These are phyloP conservation scores for Elsinoe ampelina DNA, from an alignment of 2,329 filamentous ascomycete species.

Conservation along the genomic window DNA sequence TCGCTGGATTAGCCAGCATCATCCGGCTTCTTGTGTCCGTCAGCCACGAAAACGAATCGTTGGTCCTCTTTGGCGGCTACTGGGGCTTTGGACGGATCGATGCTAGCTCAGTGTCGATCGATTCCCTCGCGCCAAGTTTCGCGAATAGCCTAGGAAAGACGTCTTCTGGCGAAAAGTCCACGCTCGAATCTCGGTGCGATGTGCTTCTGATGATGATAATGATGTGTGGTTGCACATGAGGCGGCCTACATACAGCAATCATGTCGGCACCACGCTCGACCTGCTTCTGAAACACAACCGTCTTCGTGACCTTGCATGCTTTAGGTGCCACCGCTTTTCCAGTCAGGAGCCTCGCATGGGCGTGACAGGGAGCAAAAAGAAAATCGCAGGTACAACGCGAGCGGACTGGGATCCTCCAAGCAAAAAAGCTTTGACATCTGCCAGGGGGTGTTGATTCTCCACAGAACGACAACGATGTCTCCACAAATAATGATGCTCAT, in stretches of 20 bases:
- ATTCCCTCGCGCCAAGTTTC: constrained; percentile 4
- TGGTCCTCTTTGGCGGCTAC: not conserved
- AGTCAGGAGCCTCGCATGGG: not conserved
- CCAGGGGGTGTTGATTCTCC: not conserved
- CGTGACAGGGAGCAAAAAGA: not conserved
- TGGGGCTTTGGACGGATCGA: not conserved
- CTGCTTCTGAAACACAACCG: constrained; percentile 3
- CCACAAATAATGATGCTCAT: constrained; percentile 1
- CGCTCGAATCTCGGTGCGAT: constrained; percentile 7
- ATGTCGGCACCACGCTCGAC: not conserved
- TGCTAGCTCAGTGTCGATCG: not conserved
- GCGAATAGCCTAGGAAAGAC: not conserved
- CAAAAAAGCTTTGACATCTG: constrained; percentile 2
- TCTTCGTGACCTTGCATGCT: constrained; percentile 3
- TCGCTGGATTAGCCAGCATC: not conserved
- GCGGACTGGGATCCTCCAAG: not conserved
- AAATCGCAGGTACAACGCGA: not conserved
- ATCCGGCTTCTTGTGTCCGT: not conserved
- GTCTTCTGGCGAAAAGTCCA: not conserved
- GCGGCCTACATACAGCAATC: not conserved
- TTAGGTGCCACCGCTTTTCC: not conserved
- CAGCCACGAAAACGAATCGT: constrained; percentile 10
- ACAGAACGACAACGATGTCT: constrained; percentile 1
- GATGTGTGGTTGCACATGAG: not conserved
- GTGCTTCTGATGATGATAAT: not conserved